phyloP scores from a whole-genome alignment of 768 basidiomycete species.

The Saitozyma sp. region DNA sequence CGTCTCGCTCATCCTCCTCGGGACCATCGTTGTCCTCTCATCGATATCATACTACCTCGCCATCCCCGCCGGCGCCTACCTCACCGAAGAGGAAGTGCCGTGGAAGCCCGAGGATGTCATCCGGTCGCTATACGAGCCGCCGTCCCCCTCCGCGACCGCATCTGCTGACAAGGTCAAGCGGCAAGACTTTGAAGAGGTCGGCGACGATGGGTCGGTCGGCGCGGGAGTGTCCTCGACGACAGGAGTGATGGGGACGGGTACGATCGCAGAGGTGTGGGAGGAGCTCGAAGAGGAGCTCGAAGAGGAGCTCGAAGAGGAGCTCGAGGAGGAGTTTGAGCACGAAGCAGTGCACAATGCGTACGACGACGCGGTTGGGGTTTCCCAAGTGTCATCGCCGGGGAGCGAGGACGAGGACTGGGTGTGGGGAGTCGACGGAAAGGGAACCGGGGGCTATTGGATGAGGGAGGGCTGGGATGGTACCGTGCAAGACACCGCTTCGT shows the following conservation, averaged over 20 bases:
- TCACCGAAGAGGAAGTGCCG: slow-evolving; percentile 72
- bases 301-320: background rate
- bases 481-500: slow-evolving; percentile 39
- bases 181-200: slow-evolving; percentile 13
- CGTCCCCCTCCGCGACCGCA: slow-evolving; percentile 1
- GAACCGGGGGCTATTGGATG: slow-evolving; percentile 48
- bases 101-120: slow-evolving; percentile 59
- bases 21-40: slow-evolving; percentile 86
- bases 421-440: slow-evolving; percentile 37
- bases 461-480: slow-evolving; percentile 46
- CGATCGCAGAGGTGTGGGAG: no score
- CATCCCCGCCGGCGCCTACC: slow-evolving; percentile 74
- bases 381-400: background rate
- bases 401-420: slow-evolving; percentile 7
- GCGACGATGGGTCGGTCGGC: background rate
- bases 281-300: background rate
- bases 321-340: background rate
- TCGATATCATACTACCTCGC: slow-evolving; percentile 86
- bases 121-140: slow-evolving; percentile 52
- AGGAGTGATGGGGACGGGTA: background rate
- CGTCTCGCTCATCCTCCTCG: slow-evolving; percentile 75
- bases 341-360: background rate
- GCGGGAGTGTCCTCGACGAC: background rate
- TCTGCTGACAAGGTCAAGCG: slow-evolving; percentile 10
- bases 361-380: background rate